Evolutionary conservation across 306 rosid species (phyloP).

Genomic region (Senna tora): DNA sequence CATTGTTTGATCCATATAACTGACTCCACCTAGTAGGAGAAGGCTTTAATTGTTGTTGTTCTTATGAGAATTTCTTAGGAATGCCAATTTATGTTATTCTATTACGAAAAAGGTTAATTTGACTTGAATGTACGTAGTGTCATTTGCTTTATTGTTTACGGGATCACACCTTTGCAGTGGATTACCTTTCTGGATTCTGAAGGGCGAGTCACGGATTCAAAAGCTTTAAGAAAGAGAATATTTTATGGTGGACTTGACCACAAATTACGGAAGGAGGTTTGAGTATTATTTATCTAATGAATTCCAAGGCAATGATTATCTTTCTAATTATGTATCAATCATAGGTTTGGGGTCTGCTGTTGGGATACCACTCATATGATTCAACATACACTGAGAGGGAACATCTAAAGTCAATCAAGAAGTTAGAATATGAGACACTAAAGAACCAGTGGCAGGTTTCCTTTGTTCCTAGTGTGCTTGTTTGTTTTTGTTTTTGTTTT

Average conservation of each 20-base stretch:
- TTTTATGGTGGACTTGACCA: constrained; percentile 98
- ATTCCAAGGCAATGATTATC: no score
- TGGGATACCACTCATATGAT: constrained; percentile 81
- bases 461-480: constrained; percentile 16
- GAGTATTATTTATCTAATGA: constrained; percentile 34
- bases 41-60: no score
- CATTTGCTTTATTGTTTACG: not conserved
- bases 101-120: no score
- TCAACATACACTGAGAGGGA: constrained; percentile 98
- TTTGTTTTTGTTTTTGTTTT: not conserved
- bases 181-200: constrained; percentile 80
- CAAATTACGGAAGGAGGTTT: constrained; percentile 78
- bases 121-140: no score
- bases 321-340: constrained; percentile 27
- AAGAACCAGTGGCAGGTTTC: constrained; percentile 98
- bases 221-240: constrained; percentile 82
- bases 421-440: constrained; percentile 77
- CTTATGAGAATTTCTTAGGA: no score
- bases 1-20: no score
- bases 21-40: no score
- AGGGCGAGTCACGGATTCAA: constrained; percentile 77
- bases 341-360: constrained; percentile 88
- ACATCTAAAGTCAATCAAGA: constrained; percentile 64
- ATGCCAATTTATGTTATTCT: no score
- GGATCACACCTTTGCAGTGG: constrained; percentile 66